Conservation (phyloP, 192 early-diverging fungal genomes). For the Dispira parvispora region DNA sequence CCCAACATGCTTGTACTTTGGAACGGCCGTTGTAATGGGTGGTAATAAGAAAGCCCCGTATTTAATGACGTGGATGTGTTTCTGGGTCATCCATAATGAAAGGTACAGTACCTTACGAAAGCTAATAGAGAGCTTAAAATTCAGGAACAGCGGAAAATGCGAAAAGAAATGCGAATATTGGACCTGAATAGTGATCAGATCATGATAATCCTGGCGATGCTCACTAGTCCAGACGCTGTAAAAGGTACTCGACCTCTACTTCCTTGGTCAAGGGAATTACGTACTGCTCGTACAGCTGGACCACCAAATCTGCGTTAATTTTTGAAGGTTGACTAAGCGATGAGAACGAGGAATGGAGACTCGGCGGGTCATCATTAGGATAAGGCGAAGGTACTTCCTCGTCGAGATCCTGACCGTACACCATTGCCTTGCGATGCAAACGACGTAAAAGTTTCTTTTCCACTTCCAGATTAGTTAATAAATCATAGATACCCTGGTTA, state of each 20-base stretch:
- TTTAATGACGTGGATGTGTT: neutral
- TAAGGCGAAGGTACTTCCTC: neutral
- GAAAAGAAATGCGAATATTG: no score
- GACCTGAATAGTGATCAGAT: no score
- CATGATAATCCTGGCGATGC: no score
- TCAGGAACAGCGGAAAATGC: neutral
- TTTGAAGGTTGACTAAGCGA: conserved; percentile 12
- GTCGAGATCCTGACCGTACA: conserved; percentile 79
- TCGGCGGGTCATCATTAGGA: conserved; percentile 2
- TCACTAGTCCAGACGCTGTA: conserved; percentile 40
- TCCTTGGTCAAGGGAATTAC: conserved; percentile 96
- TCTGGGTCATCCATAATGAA: neutral
- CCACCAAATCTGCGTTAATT: conserved; percentile 70
- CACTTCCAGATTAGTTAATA: conserved; percentile 77
- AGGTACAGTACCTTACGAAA: neutral
- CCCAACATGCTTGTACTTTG: no score
- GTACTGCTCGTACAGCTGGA: conserved; percentile 78
- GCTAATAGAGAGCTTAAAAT: neutral
- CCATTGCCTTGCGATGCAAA: conserved; percentile 72
- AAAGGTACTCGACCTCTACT: conserved; percentile 88
- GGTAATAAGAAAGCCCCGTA: no score
- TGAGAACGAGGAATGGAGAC: neutral
- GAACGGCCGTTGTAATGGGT: no score
- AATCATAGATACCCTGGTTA: conserved; percentile 54
- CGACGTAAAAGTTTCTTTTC: conserved; percentile 69